These are phyloP conservation scores for Mytilinidion resinicola DNA, from an alignment of 495 filamentous ascomycete species.

Conservation along the genomic window DNA sequence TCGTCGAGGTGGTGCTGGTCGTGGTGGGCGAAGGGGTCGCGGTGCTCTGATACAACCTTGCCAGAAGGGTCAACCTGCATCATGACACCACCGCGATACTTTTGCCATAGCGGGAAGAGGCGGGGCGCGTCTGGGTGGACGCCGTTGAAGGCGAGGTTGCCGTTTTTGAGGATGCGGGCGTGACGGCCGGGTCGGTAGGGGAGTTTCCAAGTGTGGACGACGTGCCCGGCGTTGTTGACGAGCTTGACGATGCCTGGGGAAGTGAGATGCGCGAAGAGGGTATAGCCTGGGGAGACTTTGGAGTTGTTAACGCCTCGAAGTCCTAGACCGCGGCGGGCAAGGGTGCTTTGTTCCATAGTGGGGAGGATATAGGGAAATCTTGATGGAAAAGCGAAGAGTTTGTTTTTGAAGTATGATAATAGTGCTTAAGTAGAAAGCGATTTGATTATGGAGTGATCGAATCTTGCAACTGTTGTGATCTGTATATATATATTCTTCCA, in stretches of 20 bases:
- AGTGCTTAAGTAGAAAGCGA: too few species aligned
- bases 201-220: slow-evolving; percentile 43
- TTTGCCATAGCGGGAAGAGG: slow-evolving; percentile 43
- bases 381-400: not conserved
- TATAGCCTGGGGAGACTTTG: slow-evolving; percentile 40
- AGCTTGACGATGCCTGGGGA: slow-evolving; percentile 38
- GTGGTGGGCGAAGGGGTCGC: slow-evolving; percentile 42
- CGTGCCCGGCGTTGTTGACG: slow-evolving; percentile 38
- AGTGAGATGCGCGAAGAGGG: slow-evolving; percentile 42
- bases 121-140: slow-evolving; percentile 38
- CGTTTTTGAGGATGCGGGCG: slow-evolving; percentile 40
- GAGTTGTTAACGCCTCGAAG: slow-evolving; percentile 40
- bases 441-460: too few species aligned
- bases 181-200: slow-evolving; percentile 42
- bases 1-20: slow-evolving; percentile 45
- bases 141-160: slow-evolving; percentile 43
- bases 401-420: too few species aligned
- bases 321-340: slow-evolving; percentile 41
- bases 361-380: not conserved
- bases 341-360: slow-evolving; percentile 42
- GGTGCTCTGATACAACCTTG: slow-evolving; percentile 37
- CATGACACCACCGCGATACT: slow-evolving; percentile 45
- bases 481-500: too few species aligned
- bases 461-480: too few species aligned
- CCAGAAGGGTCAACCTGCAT: slow-evolving; percentile 37